Evolutionary conservation across 805 yeast genomes (phyloP).

Genomic region (Kurtzmaniella fragi): DNA sequence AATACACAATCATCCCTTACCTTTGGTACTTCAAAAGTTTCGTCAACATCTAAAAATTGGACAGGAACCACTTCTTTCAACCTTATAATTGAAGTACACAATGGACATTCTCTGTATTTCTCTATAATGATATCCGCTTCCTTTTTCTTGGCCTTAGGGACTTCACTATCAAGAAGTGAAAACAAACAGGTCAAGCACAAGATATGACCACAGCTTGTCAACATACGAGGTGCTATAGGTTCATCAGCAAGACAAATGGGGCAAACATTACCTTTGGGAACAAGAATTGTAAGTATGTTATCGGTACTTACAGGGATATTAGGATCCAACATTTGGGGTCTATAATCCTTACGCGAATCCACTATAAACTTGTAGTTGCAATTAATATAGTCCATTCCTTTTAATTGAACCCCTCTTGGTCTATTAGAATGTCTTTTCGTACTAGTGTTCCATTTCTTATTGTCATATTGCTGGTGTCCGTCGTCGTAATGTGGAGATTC

Average conservation of each 20-base stretch:
- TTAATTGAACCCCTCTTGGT: constrained; percentile 38
- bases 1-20: constrained; percentile 51
- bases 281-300: constrained; percentile 66
- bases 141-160: constrained; percentile 33
- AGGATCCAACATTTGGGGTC: constrained; percentile 63
- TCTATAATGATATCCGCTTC: constrained; percentile 32
- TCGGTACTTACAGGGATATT: constrained; percentile 62
- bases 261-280: constrained; percentile 72
- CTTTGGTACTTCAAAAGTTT: constrained; percentile 53
- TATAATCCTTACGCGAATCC: constrained; percentile 53
- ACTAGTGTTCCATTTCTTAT: constrained; percentile 10
- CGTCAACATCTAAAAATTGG: constrained; percentile 41
- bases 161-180: constrained; percentile 57
- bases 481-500: too few species aligned
- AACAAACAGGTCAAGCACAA: constrained; percentile 81
- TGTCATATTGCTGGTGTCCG: constrained; percentile 23
- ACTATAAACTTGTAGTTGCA: constrained; percentile 82
- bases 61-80: constrained; percentile 65
- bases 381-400: constrained; percentile 69
- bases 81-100: constrained; percentile 57
- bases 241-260: constrained; percentile 87
- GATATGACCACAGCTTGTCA: constrained; percentile 83
- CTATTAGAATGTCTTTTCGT: constrained; percentile 4
- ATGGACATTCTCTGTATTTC: constrained; percentile 70
- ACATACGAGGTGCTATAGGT: constrained; percentile 92